phyloP scores from a whole-genome alignment of 441 rosid genomes.

The Flueggea neowawraea region DNA sequence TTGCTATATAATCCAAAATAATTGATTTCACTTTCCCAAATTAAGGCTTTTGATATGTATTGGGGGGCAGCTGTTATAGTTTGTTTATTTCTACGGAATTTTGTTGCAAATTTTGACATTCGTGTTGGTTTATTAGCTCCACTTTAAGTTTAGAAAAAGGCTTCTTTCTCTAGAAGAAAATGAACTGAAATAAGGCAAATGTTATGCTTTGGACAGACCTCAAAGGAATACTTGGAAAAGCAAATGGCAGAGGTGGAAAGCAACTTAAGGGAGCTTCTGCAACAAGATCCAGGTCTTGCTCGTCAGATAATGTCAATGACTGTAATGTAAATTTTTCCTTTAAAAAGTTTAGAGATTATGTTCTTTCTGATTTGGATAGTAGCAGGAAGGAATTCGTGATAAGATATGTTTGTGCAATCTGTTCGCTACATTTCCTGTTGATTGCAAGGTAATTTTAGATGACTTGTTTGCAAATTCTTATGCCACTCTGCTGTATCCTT shows the following conservation, averaged over 20 bases:
- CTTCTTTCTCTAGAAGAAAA: background rate
- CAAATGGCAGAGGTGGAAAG: constrained; percentile 73
- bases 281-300: constrained; percentile 88
- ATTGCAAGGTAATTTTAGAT: no score
- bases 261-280: constrained; percentile 85
- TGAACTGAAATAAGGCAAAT: background rate
- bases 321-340: constrained; percentile 12
- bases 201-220: constrained; percentile 40
- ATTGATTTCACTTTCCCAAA: no score
- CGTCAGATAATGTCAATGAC: constrained; percentile 87
- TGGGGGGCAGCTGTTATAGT: no score
- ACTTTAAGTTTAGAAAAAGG: background rate
- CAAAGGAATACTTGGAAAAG: constrained; percentile 85
- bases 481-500: no score
- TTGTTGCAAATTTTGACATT: background rate
- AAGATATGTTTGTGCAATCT: no score
- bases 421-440: no score
- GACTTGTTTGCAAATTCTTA: no score
- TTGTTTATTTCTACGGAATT: background rate
- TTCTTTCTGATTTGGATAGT: background rate
- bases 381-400: no score
- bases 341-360: background rate
- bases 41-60: no score
- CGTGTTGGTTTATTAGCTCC: background rate
- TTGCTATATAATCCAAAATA: no score